These are phyloP conservation scores for Dothideomycetes sp. DNA, from an alignment of 2,329 filamentous ascomycete species.

Conservation along the genomic window DNA sequence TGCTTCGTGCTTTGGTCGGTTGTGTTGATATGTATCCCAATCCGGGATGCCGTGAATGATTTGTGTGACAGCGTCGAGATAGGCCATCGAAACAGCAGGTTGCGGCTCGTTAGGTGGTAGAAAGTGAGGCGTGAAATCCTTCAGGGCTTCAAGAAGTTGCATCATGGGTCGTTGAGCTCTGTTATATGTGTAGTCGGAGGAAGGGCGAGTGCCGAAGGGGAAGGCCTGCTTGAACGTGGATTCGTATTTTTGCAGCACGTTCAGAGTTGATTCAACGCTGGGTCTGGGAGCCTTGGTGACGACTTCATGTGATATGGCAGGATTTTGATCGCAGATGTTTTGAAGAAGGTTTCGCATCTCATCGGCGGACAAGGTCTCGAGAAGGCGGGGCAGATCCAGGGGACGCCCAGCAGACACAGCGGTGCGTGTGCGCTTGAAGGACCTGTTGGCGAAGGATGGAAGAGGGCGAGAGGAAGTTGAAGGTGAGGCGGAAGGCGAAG, in stretches of 20 bases:
- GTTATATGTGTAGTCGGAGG: slow-evolving; percentile 90
- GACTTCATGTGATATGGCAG: slow-evolving; percentile 75
- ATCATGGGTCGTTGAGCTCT: slow-evolving; percentile 72
- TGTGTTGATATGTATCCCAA: slow-evolving; percentile 81
- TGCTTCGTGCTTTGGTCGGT: slow-evolving; percentile 85
- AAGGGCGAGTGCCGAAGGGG: slow-evolving; percentile 72
- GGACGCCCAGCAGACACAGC: slow-evolving; percentile 56
- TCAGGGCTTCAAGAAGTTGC: slow-evolving; percentile 75
- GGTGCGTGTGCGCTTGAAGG: slow-evolving; percentile 55
- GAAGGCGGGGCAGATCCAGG: slow-evolving; percentile 61
- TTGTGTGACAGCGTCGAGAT: slow-evolving; percentile 80
- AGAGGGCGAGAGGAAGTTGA: slow-evolving; percentile 52
- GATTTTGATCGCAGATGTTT: slow-evolving; percentile 81
- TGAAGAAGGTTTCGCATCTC: slow-evolving; percentile 81
- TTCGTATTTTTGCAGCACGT: slow-evolving; percentile 75
- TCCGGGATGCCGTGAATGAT: slow-evolving; percentile 82
- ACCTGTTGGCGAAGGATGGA: slow-evolving; percentile 41
- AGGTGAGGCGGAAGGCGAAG: slow-evolving; percentile 76
- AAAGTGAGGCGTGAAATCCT: slow-evolving; percentile 92
- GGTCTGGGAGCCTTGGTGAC: slow-evolving; percentile 77
- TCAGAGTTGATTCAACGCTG: slow-evolving; percentile 66
- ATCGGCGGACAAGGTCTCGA: slow-evolving; percentile 82
- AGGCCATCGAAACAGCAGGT: slow-evolving; percentile 70
- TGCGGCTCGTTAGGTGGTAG: slow-evolving; percentile 84
- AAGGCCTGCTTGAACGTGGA: slow-evolving; percentile 66